Evolutionary conservation across 352 stramenopile genomes (phyloP), one percentile per base, ranked within the genome.

Genomic region (Phytophthora lateralis): DNA sequence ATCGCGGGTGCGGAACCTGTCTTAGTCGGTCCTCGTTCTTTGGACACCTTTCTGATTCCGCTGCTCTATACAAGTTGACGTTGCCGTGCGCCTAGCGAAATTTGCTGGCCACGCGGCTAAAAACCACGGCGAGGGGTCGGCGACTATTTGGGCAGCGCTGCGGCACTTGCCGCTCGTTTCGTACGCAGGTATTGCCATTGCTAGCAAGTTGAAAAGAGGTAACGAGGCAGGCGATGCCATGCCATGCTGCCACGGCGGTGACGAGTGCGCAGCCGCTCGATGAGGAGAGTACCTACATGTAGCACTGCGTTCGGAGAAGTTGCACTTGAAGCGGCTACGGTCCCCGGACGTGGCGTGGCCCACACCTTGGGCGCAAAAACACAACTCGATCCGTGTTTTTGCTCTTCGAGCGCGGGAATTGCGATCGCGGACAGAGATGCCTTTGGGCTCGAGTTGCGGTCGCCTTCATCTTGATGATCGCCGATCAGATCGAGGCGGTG

Each of bases 391-490:
- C 55, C 54, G 32, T 57, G 24, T 63, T 50, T 69, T 35, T 69
- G 60, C 34, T 39, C 55, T 54, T 30, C 26, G 26, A 30, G 21
- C 21, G 21, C 34, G 59, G 59, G 51, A 66, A 46, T 50, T 46
- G 42, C 59, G 50, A 66, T 51, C 49, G 59, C 32, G 57, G 45
- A 59, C 59, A 66, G 51, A 61, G 43, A 57, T 34, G 27, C 21
- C 20, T 37, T 24, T 24, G 21, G 21, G 21, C 1, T 3, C 21
- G 21, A 24, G 21, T 24, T 24, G 21, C 21, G 21, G 21, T 3
- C 21, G 21, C 46, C 53, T 37, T 44, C 53, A 63, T 63, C 60
- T 69, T 69, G 60, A 69, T 69, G 60, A 69, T 69, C 54, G 60
- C 42, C 42, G 42, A 32, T 30, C 42, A 48, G 42, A 48, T 48